phyloP scores from a whole-genome alignment of 2,329 filamentous ascomycete genomes.

The Apiospora koreana region DNA sequence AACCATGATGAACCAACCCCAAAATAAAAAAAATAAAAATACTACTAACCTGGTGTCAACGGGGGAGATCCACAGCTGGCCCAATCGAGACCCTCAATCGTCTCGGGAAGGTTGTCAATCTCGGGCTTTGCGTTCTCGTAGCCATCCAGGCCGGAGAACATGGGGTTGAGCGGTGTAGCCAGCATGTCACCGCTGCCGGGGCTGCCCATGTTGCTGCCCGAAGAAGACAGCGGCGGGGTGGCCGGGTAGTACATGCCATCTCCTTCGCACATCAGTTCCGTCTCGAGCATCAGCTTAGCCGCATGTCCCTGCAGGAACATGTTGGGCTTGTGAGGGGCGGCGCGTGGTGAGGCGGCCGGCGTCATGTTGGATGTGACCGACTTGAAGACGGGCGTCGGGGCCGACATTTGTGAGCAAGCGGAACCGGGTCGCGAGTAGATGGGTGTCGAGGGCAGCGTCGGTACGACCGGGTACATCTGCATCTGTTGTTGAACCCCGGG shows the following conservation, averaged over 20 bases:
- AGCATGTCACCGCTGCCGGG: slow-evolving; percentile 76
- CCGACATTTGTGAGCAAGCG: slow-evolving; percentile 62
- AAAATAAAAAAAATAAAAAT: slow-evolving; percentile 15
- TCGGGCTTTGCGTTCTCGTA: slow-evolving; percentile 71
- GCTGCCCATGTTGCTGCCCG: slow-evolving; percentile 84
- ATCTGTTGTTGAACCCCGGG: slow-evolving; percentile 50
- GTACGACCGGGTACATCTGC: slow-evolving; percentile 56
- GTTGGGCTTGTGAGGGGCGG: slow-evolving; percentile 73
- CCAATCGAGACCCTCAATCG: slow-evolving; percentile 75
- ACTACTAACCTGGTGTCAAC: slow-evolving; percentile 84
- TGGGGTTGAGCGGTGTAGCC: slow-evolving; percentile 79
- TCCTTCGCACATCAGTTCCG: slow-evolving; percentile 61
- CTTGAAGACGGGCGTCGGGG: slow-evolving; percentile 53
- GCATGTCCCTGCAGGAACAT: slow-evolving; percentile 47
- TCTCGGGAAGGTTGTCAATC: slow-evolving; percentile 69
- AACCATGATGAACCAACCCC: too few species aligned
- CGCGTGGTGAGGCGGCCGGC: slow-evolving; percentile 73
- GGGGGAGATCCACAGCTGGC: slow-evolving; percentile 77
- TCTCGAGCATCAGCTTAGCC: slow-evolving; percentile 67
- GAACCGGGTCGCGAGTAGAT: slow-evolving; percentile 67
- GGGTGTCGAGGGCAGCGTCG: slow-evolving; percentile 62
- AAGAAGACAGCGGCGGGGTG: slow-evolving; percentile 83
- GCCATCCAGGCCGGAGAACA: slow-evolving; percentile 72
- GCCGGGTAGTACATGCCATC: slow-evolving; percentile 75
- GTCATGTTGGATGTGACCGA: slow-evolving; percentile 67